Conservation (phyloP, 139 green algal genomes). For the Chlamydomonas sp. region DNA sequence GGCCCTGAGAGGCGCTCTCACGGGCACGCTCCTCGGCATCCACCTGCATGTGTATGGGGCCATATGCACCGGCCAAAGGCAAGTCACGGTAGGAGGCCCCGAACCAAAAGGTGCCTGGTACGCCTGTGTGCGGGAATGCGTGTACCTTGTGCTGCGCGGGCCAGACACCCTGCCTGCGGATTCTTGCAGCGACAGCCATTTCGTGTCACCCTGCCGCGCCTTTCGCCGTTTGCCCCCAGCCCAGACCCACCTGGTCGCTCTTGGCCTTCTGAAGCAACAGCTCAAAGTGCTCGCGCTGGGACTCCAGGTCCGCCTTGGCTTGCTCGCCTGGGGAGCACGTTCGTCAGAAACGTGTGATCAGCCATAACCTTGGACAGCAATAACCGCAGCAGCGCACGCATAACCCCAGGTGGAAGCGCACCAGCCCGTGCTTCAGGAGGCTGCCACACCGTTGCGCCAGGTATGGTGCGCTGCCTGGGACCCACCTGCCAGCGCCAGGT, state of each 20-base stretch:
- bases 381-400: not conserved
- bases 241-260: conserved; percentile 56
- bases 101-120: too few relatives aligned
- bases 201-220: too few relatives aligned
- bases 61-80: not conserved
- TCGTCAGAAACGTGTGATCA: not conserved
- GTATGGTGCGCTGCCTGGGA: not conserved
- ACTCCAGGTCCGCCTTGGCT: conserved; percentile 69
- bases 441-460: too few relatives aligned
- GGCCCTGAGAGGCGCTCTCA: conserved; percentile 62
- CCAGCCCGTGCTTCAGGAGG: too few relatives aligned
- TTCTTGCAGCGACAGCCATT: too few relatives aligned
- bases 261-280: conserved; percentile 62
- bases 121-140: too few relatives aligned
- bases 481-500: conserved; percentile 55
- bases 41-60: conserved; percentile 35
- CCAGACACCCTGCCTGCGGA: too few relatives aligned
- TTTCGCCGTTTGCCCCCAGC: too few relatives aligned
- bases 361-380: not conserved
- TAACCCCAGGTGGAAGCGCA: not conserved
- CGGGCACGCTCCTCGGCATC: conserved; percentile 71
- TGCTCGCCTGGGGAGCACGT: conserved; percentile 29
- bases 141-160: too few relatives aligned
- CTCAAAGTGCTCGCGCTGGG: conserved; percentile 68
- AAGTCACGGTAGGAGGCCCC: too few relatives aligned